Evolutionary conservation across 345 rosid species (phyloP), one percentile per base, ranked within the genome.

Genomic region (Toxicodendron radicans): DNA sequence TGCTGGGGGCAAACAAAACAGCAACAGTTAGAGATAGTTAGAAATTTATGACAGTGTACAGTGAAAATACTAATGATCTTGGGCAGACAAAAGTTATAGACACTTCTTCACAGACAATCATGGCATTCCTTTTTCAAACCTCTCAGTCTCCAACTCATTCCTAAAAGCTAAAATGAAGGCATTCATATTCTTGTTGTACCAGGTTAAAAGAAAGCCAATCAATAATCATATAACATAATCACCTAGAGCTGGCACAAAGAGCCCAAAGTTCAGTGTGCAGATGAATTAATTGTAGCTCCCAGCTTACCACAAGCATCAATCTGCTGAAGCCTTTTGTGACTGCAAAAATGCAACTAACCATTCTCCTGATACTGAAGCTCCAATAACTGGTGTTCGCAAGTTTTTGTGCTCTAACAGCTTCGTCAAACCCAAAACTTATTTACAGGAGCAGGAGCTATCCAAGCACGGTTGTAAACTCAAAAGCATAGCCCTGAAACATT

Each of bases 301-400:
- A n/a, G n/a, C n/a, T n/a, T n/a, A n/a, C n/a, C n/a, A n/a, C n/a
- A n/a, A n/a, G n/a, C n/a, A n/a, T n/a, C n/a, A n/a, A n/a, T n/a
- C n/a, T n/a, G 89, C 84, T 7, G 85, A 82, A 77, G 98, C 97
- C 73, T 81, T 58, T 78, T 86, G 90, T 32, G 97, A 90, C 82
- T 86, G 97, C 73, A 95, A 87, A 90, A 90, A 93, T 21, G 90
- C 84, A 73, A 91, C 82, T 68, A 91, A 88, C 60, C 99, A 93
- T 73, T 89, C 96, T 77, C 83, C 77, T 16, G 72, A 64, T 74
- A 75, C 75, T 32, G 68, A 71, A 59, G 82, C 43, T 69, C 74
- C 80, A 66, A 66, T 27, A 46, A 66, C 68, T 24, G 66, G 71
- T 70, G 74, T 67, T 57, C 73, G 85, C 78, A 77, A 38, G 65